Evolutionary conservation across 2,329 filamentous ascomycete species (phyloP).

Genomic region (Trichothecium sympodiale): DNA sequence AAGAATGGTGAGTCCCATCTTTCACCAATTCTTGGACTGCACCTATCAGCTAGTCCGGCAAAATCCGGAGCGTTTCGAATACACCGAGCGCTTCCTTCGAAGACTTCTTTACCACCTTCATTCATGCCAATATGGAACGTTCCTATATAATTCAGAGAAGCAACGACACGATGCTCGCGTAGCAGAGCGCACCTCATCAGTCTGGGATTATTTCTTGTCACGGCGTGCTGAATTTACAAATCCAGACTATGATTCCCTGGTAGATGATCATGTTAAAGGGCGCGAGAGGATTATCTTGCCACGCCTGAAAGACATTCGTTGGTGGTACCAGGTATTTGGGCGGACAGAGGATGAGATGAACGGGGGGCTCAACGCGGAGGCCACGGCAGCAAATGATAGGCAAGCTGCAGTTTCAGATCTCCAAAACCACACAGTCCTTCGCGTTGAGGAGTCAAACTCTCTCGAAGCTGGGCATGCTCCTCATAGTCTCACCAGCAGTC

Average conservation of each 20-base stretch:
- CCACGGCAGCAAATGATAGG: constrained; percentile 34
- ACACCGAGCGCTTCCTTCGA: constrained; percentile 85
- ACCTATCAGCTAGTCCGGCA: constrained; percentile 85
- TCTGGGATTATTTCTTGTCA: constrained; percentile 92
- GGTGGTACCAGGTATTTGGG: constrained; percentile 88
- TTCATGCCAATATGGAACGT: constrained; percentile 93
- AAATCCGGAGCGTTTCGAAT: constrained; percentile 83
- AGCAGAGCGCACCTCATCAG: constrained; percentile 65
- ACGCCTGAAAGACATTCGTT: constrained; percentile 64
- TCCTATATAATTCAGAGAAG: constrained; percentile 90
- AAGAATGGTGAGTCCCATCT: constrained; percentile 92
- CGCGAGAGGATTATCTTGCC: constrained; percentile 80
- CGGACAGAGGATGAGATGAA: constrained; percentile 92
- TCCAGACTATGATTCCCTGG: constrained; percentile 58
- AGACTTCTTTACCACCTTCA: constrained; percentile 88
- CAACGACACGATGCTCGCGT: constrained; percentile 64
- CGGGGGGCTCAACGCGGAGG: constrained; percentile 43
- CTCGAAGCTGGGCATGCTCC: constrained; percentile 13
- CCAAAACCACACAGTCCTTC: constrained; percentile 16
- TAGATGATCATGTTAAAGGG: constrained; percentile 71
- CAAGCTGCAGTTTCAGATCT: constrained; percentile 23
- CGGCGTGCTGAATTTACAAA: constrained; percentile 75
- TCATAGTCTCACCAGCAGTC: constrained; percentile 27
- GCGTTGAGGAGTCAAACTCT: constrained; percentile 11
- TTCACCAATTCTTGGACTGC: constrained; percentile 94